phyloP scores from a whole-genome alignment of 2,329 filamentous ascomycete genomes.

The Atkinsonella hypoxylon region DNA sequence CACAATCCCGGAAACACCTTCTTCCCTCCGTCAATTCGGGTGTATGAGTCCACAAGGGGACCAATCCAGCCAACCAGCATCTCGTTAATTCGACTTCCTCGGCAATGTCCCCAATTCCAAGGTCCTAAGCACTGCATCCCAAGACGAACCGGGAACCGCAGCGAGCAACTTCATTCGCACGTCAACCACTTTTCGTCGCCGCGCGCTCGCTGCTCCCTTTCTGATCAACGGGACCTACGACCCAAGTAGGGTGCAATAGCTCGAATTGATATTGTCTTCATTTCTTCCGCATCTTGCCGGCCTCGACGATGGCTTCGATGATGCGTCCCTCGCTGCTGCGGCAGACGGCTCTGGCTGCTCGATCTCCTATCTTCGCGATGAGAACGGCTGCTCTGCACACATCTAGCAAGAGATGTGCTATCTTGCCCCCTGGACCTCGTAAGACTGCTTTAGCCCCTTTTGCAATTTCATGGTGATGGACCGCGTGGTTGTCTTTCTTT shows the following conservation, averaged over 20 bases:
- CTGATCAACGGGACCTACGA: not conserved
- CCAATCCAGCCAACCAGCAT: conserved; percentile 30
- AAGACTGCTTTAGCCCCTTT: conserved; percentile 26
- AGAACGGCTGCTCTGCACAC: conserved; percentile 78
- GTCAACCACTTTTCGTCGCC: not conserved
- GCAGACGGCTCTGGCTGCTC: conserved; percentile 34
- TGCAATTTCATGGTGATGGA: not conserved
- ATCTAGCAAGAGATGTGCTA: conserved; percentile 60
- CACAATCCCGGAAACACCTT: conserved; percentile 13
- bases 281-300: not conserved
- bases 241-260: not conserved
- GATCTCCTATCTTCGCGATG: conserved; percentile 22
- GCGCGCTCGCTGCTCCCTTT: not conserved
- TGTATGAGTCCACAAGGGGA: conserved; percentile 16
- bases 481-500: not conserved
- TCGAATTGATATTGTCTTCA: not conserved
- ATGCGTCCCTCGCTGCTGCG: conserved; percentile 42
- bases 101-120: conserved; percentile 29
- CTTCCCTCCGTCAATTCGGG: conserved; percentile 16
- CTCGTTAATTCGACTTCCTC: conserved; percentile 36
- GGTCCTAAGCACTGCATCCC: not conserved
- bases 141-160: no score
- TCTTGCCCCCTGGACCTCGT: conserved; percentile 83
- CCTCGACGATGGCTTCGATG: conserved; percentile 41
- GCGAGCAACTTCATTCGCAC: not conserved